Conservation (phyloP, 352 stramenopile genomes). For the Pythium aphanidermatum region DNA sequence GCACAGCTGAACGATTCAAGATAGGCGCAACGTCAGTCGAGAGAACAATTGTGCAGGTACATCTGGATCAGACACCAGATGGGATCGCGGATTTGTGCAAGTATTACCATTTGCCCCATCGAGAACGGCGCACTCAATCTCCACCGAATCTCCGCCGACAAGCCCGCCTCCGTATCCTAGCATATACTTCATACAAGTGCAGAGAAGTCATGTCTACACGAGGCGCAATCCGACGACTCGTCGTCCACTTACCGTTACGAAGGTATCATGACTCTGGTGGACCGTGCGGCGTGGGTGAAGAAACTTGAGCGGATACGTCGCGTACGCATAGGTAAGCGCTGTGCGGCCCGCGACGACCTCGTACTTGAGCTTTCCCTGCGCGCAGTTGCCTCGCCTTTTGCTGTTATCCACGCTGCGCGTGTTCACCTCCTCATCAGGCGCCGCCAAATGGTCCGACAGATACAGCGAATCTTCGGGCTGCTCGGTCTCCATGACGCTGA, state of each 20-base stretch:
- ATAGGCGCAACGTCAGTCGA: too few species aligned
- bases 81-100: too few species aligned
- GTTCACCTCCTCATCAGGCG: too few species aligned
- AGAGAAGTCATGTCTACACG: neutral
- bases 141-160: constrained; percentile 65
- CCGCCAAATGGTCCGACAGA: neutral
- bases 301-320: constrained; percentile 86
- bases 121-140: constrained; percentile 46
- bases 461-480: neutral
- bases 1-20: constrained; percentile 44
- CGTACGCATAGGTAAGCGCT: constrained; percentile 64
- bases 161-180: constrained; percentile 78
- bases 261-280: constrained; percentile 57
- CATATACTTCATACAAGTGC: constrained; percentile 50
- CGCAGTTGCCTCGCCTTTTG: constrained; percentile 8
- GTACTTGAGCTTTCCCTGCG: constrained; percentile 55
- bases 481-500: too few species aligned
- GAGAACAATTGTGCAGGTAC: too few species aligned
- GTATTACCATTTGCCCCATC: constrained; percentile 48
- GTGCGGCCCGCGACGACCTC: constrained; percentile 60
- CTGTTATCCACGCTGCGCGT: constrained; percentile 1
- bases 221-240: neutral
- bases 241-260: constrained; percentile 50
- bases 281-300: constrained; percentile 64
- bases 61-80: too few species aligned